phyloP scores from a whole-genome alignment of 805 yeast genomes.

The Yamadazyma olivae region DNA sequence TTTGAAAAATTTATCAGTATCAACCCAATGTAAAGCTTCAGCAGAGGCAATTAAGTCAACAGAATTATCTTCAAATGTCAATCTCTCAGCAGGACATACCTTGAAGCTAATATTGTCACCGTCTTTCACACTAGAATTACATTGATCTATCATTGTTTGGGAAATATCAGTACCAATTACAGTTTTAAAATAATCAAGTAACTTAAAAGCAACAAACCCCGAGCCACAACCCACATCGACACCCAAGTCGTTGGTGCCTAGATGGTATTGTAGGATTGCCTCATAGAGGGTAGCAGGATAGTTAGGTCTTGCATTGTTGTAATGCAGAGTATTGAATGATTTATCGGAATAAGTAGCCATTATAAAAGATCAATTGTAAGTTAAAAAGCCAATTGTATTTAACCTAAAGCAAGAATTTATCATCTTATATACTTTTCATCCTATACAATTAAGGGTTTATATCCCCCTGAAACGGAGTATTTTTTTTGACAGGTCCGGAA shows the following conservation, averaged over 20 bases:
- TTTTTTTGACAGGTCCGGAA: no score
- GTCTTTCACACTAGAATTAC: conserved; percentile 6
- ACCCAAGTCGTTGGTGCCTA: conserved; percentile 17
- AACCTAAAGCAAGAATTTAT: no score
- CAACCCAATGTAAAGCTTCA: conserved; percentile 85
- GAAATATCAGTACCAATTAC: conserved; percentile 51
- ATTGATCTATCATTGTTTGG: conserved; percentile 40
- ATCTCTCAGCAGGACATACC: conserved; percentile 31
- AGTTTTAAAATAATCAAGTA: conserved; percentile 26
- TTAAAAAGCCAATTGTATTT: no score
- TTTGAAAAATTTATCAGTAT: conserved; percentile 50
- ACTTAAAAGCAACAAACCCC: conserved; percentile 41
- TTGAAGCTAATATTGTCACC: conserved; percentile 26
- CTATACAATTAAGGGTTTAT: no score
- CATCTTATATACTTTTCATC: no score
- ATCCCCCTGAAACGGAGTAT: no score
- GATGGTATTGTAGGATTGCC: conserved; percentile 16
- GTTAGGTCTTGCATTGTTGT: conserved; percentile 38
- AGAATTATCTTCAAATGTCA: conserved; percentile 11
- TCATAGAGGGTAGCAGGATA: conserved; percentile 37
- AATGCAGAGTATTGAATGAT: conserved; percentile 29
- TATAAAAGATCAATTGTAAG: no score
- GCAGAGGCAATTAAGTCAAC: conserved; percentile 74
- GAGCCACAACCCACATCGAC: conserved; percentile 52
- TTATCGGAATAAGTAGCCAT: conserved; percentile 34